Percentiles rank a stretch among this genome's conserved stretches.
Evolutionary conservation across 345 rosid genomes (phyloP).

Genomic region (Eucalyptus caleyi): DNA sequence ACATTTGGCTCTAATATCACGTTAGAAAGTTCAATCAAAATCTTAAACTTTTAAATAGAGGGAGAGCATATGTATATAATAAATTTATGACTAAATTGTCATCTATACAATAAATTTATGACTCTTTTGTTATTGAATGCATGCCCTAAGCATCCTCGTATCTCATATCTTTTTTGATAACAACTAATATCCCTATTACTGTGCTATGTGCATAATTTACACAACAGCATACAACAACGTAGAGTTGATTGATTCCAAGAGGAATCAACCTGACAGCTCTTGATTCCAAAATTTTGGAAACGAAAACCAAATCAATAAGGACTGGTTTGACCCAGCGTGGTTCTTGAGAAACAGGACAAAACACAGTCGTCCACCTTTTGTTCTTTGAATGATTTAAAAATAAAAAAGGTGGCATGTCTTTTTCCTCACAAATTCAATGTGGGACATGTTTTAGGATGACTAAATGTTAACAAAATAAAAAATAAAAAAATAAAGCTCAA

Average conservation of each 20-base stretch:
- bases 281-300: not conserved
- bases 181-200: too few species aligned
- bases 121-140: too few species aligned
- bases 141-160: too few species aligned
- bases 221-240: too few species aligned
- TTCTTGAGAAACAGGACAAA: too few species aligned
- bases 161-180: too few species aligned
- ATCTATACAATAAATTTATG: too few species aligned
- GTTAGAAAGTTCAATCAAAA: not conserved
- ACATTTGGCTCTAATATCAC: not conserved
- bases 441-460: not conserved
- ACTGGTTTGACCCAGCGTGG: accelerated
- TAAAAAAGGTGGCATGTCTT: not conserved
- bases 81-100: too few species aligned
- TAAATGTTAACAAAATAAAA: too few species aligned
- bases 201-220: too few species aligned
- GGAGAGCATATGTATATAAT: not conserved
- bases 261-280: not conserved
- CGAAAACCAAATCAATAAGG: not conserved
- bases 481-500: not conserved
- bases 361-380: not conserved
- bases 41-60: not conserved
- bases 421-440: not conserved
- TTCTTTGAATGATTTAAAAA: not conserved
- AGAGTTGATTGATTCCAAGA: not conserved